These are phyloP conservation scores for Spiromastix sp. DNA, from an alignment of 2,329 filamentous ascomycete species.

Conservation along the genomic window DNA sequence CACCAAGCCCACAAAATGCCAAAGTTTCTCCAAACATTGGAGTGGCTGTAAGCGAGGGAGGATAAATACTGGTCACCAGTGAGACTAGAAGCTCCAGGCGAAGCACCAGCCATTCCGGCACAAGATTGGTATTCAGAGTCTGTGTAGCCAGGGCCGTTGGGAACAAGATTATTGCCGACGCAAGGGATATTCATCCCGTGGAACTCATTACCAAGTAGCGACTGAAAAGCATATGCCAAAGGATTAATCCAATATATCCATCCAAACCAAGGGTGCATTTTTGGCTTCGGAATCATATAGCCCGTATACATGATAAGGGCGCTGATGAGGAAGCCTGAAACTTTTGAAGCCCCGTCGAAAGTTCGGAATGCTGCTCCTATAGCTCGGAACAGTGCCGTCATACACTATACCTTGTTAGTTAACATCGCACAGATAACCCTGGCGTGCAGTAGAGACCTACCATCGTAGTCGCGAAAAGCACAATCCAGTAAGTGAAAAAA, in stretches of 20 bases:
- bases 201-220: slow-evolving; percentile 77
- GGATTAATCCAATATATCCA: slow-evolving; percentile 78
- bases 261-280: slow-evolving; percentile 57
- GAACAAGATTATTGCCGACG: slow-evolving; percentile 29
- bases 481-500: slow-evolving; percentile 78
- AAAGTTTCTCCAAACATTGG: slow-evolving; percentile 58
- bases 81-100: slow-evolving; percentile 42
- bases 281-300: slow-evolving; percentile 33
- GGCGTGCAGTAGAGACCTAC: slow-evolving; percentile 21
- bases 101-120: slow-evolving; percentile 42
- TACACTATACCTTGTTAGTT: slow-evolving; percentile 26
- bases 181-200: slow-evolving; percentile 49
- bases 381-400: slow-evolving; percentile 50
- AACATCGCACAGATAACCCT: slow-evolving; percentile 8
- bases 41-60: slow-evolving; percentile 39
- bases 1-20: slow-evolving; percentile 50
- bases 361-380: slow-evolving; percentile 46
- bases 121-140: slow-evolving; percentile 40
- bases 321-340: slow-evolving; percentile 29
- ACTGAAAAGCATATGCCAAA: slow-evolving; percentile 68
- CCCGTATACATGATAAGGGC: slow-evolving; percentile 30
- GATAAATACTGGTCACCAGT: slow-evolving; percentile 61
- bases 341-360: slow-evolving; percentile 51
- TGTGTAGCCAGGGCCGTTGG: slow-evolving; percentile 29
- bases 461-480: slow-evolving; percentile 62